A percentile compares a stretch with the other conserved stretches of the same genome.
Conservation (phyloP, 495 filamentous ascomycete genomes). For the Neurospora pannonica region DNA sequence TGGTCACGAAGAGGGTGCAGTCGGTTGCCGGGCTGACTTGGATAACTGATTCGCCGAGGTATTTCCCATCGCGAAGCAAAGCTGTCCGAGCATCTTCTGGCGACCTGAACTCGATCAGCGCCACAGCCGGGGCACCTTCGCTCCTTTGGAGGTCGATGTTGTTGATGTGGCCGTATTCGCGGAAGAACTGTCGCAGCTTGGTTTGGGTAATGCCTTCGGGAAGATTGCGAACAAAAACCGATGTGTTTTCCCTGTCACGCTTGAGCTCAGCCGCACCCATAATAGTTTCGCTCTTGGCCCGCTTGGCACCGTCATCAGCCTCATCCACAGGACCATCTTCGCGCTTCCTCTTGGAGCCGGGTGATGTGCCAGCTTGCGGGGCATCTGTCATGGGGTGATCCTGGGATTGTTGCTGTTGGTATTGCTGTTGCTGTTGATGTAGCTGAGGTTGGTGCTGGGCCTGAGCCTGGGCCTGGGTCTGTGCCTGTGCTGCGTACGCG, state of each 20-base stretch:
- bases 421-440: not conserved
- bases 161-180: constrained; percentile 77
- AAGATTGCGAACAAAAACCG: constrained; percentile 68
- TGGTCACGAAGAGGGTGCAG: constrained; percentile 79
- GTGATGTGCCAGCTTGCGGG: constrained; percentile 15
- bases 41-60: constrained; percentile 59
- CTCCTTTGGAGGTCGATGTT: constrained; percentile 54
- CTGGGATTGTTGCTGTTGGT: constrained; percentile 4
- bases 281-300: constrained; percentile 40
- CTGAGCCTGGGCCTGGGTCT: constrained; percentile 12
- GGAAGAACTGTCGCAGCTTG: constrained; percentile 78
- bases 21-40: constrained; percentile 61
- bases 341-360: constrained; percentile 60
- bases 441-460: constrained; percentile 3
- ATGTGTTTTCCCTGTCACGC: constrained; percentile 83
- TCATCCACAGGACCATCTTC: constrained; percentile 39
- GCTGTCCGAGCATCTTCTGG: constrained; percentile 72
- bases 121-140: constrained; percentile 51
- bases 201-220: constrained; percentile 58
- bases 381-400: constrained; percentile 22
- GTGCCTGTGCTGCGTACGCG: constrained; percentile 10
- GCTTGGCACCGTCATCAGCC: constrained; percentile 43
- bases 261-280: constrained; percentile 38
- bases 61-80: constrained; percentile 69
- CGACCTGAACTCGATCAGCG: constrained; percentile 75